Evolutionary conservation across 169 alveolate genomes (phyloP).

Genomic region (Eimeria brunetti): DNA sequence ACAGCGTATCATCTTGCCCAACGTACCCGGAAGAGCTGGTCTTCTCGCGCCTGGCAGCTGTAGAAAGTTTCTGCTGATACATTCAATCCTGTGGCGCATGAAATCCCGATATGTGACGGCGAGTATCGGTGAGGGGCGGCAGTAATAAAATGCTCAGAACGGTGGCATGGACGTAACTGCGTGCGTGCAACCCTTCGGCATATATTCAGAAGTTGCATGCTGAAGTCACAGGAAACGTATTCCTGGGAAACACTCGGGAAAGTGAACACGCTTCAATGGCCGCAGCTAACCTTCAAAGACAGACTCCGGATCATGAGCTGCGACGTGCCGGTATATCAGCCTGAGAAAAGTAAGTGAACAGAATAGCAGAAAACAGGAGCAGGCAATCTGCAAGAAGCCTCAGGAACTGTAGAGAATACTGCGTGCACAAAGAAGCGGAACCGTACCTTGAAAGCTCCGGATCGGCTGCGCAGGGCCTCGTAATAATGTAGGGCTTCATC

Average conservation of each 20-base stretch:
- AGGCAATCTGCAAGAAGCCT: neutral
- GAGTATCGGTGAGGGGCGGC: neutral
- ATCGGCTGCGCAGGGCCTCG: slow-evolving; percentile 77
- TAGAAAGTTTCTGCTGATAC: slow-evolving; percentile 82
- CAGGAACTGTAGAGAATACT: neutral
- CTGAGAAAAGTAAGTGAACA: neutral
- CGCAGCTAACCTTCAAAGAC: slow-evolving; percentile 67
- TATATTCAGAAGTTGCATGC: too few species aligned
- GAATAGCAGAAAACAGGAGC: neutral
- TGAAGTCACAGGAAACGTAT: neutral
- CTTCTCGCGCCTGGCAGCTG: slow-evolving; percentile 83
- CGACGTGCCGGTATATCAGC: slow-evolving; percentile 63
- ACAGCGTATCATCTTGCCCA: neutral
- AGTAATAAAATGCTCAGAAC: neutral
- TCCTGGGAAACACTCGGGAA: neutral
- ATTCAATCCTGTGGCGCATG: slow-evolving; percentile 73
- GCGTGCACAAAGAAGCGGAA: neutral
- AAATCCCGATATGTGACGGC: neutral
- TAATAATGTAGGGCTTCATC: slow-evolving; percentile 63
- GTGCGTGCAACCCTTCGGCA: neutral
- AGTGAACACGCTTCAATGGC: neutral
- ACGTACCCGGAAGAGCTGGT: slow-evolving; percentile 66
- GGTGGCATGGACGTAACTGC: neutral
- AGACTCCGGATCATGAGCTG: slow-evolving; percentile 54
- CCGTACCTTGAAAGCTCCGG: slow-evolving; percentile 76